Evolutionary conservation across 768 basidiomycete genomes (phyloP).

Genomic region (Boletellus ananiceps): DNA sequence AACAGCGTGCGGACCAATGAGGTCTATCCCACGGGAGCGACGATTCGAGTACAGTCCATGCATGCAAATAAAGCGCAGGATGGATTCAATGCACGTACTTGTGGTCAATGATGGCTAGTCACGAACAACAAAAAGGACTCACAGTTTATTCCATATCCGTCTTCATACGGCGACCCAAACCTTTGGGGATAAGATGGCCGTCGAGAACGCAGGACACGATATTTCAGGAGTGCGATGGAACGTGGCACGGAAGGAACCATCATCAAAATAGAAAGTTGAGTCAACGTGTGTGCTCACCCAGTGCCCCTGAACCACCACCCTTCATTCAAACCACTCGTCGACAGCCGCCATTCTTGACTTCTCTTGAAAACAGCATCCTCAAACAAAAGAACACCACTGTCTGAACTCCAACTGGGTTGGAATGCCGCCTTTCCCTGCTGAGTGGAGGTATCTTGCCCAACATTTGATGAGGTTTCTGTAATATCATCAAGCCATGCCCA

Average conservation of each 20-base stretch:
- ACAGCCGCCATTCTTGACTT: conserved; percentile 82
- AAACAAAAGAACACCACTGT: conserved; percentile 45
- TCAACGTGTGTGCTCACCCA: conserved; percentile 43
- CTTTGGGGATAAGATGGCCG: conserved; percentile 28
- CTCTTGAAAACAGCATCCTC: conserved; percentile 70
- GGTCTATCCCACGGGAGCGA: conserved; percentile 45
- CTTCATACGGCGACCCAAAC: conserved; percentile 75
- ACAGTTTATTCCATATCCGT: conserved; percentile 97
- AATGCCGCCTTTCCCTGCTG: neutral
- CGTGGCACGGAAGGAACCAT: neutral
- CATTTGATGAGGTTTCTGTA: neutral
- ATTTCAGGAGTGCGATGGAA: neutral
- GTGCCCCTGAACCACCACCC: conserved; percentile 86
- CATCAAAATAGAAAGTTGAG: neutral
- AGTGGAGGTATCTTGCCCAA: conserved; percentile 3
- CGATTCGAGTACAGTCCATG: neutral
- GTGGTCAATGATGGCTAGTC: neutral
- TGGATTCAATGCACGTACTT: neutral
- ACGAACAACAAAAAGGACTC: conserved; percentile 22
- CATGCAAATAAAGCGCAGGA: too few relatives aligned
- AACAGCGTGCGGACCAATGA: conserved; percentile 70
- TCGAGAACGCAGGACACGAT: conserved; percentile 1
- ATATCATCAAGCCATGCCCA: conserved; percentile 25
- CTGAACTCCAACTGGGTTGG: neutral
- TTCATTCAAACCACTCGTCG: conserved; percentile 85